Evolutionary conservation across 257 asterid genomes (phyloP), one percentile per base, ranked within the genome.

Genomic region (Dorcoceras hygrometricum): DNA sequence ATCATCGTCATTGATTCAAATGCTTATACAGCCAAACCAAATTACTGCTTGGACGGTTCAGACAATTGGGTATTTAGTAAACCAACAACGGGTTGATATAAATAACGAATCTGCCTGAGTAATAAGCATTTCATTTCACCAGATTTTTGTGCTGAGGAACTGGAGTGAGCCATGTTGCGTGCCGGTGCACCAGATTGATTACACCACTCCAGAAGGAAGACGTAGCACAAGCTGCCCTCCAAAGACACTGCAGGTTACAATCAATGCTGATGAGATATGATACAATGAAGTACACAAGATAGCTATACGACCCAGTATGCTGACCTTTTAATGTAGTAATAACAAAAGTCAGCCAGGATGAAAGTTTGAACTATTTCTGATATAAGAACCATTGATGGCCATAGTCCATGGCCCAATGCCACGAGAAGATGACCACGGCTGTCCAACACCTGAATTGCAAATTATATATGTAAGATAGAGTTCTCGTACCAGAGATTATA

Each of bases 211-310:
- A 20, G 91, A 87, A 22, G 95, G 95, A 76, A 87, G 91, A 82
- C 95, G 87, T 76, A 87, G 66, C 46, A 82, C 86, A 2, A 87
- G 90, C 79, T 87, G 89, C 57, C 95, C 95, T 70, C 91, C 95
- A 1, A 84, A 87, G 62, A 87, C 91, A 72, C 95, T 87, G 90
- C 80, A 71, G 58, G 23, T 29, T 60, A 55, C 54, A 57, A 66
- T 18, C 6, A n/a, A 20, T 34, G 57, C 77, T 57, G 25, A 46
- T 73, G 28, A 59, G 57, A 26, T 39, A 8, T 18, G 16, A 59
- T 34, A 63, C 24, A 69, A 48, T 20, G 51, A 23, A 68, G 23
- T 34, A 63, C 65, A 20, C 53, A 57, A 71, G 29, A 64, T 23
- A 39, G 50, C 43, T 36, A 16, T 46, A 46, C 20, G 22, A 1